Conservation (phyloP, 352 stramenopile genomes). For the Aphanomyces invadans region DNA sequence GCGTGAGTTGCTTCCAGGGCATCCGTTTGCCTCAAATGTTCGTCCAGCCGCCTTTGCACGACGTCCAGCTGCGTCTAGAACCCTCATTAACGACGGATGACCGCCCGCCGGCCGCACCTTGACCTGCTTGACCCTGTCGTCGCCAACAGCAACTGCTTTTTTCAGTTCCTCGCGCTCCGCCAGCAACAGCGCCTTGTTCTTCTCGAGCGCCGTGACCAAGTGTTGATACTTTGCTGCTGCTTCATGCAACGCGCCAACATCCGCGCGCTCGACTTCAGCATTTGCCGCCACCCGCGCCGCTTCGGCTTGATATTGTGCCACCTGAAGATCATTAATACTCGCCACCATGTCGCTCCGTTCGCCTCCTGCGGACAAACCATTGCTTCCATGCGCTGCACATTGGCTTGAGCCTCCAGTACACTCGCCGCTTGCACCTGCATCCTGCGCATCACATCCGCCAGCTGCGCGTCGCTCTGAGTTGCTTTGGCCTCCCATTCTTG, state of each 20-base stretch:
- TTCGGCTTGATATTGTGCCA: conserved; percentile 31
- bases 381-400: conserved; percentile 24
- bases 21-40: background rate
- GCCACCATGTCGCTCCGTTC: no score
- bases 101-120: conserved; percentile 28
- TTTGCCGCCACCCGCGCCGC: conserved; percentile 34
- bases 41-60: background rate
- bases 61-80: conserved; percentile 16
- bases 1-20: conserved; percentile 29
- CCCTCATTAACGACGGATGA: conserved; percentile 30
- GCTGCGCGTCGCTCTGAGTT: conserved; percentile 17
- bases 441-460: background rate
- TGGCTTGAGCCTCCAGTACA: background rate
- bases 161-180: conserved; percentile 37
- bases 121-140: conserved; percentile 33
- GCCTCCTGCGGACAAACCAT: no score
- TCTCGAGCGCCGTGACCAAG: conserved; percentile 41
- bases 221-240: conserved; percentile 54
- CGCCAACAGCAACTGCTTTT: conserved; percentile 31
- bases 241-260: conserved; percentile 36
- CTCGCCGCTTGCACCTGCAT: background rate
- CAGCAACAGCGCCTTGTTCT: conserved; percentile 34
- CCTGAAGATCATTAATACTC: no score
- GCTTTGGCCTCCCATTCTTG: background rate
- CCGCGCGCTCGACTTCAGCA: conserved; percentile 34